Base-by-base conservation (phyloP, 73 alveolate species). In the Symbiodinium natans region DNA sequence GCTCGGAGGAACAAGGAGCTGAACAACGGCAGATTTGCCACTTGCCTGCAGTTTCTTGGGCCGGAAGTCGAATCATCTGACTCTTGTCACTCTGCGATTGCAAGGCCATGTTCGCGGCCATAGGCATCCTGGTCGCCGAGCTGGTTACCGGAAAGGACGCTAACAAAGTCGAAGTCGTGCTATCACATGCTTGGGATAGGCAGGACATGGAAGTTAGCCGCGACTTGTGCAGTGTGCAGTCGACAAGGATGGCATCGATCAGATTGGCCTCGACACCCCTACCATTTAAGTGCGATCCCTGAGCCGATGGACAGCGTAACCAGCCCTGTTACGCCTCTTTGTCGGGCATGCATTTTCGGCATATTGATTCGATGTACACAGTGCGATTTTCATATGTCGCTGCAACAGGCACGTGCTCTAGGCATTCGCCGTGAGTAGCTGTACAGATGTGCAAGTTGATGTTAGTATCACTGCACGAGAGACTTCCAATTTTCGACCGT, bases 211-310 rank as follows among this genome's bases (percentile, higher is more conserved):
- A 48, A 17, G 8, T 17, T 17, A 48, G 23, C 17, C 63, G 8
- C 17, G 63, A 17, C 63, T 17, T 48, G 23, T 48, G 8, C 23
- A 17, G 23, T 13, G 21, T 48, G 21, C 11, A 1, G 13, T 7
- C 39, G 11, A 5, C 39, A 59, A 88, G 95, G 95, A 88, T 41
- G 95, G 95, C 21, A 88, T 88, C 71, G 95, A 88, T 46, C 95
- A 88, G 95, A 88, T 88, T 63, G 95, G 95, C 95, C 95, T 88
- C 38, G 95, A 88, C 95, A 88, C 95, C 6, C 95, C 95, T 17
- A 88, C 95, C 10, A 56, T 88, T 36, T 86, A 40, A 83, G 71
- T 68, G 74, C 71, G 23, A 23, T 56, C 39, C 40, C 19, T 46
- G 59, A 86, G 34, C 59, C 19, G 82, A 34, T 31, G 93, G 13